Conservation (phyloP, 2,329 filamentous ascomycete species). For the Ophiostoma ips region DNA sequence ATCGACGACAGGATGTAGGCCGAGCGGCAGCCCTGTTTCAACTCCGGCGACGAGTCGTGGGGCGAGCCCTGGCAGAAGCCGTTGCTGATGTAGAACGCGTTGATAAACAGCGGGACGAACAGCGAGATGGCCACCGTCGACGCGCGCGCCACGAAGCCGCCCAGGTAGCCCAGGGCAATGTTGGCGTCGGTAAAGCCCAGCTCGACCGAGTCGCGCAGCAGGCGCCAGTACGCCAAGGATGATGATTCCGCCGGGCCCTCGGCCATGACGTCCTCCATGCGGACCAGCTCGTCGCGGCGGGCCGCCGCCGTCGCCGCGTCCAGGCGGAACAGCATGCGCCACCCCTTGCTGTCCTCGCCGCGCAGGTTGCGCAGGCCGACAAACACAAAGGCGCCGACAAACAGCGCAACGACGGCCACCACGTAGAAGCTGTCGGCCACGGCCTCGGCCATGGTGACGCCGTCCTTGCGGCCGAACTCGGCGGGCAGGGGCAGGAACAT, state of each 20-base stretch:
- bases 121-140: slow-evolving; percentile 91
- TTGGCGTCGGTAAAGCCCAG: slow-evolving; percentile 63
- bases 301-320: slow-evolving; percentile 2
- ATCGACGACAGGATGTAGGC: slow-evolving; percentile 83
- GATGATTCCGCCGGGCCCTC: slow-evolving; percentile 1
- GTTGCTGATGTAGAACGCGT: slow-evolving; percentile 72
- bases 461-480: slow-evolving; percentile 55
- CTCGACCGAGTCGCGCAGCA: slow-evolving; percentile 48
- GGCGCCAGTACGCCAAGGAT: slow-evolving; percentile 39
- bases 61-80: slow-evolving; percentile 62
- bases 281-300: slow-evolving; percentile 2
- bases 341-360: slow-evolving; percentile 69
- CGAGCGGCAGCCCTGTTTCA: slow-evolving; percentile 71
- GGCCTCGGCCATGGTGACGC: slow-evolving; percentile 58
- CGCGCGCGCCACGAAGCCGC: slow-evolving; percentile 86
- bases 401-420: slow-evolving; percentile 57
- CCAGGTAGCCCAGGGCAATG: slow-evolving; percentile 79
- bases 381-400: slow-evolving; percentile 62
- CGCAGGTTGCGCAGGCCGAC: slow-evolving; percentile 55
- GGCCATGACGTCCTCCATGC: slow-evolving; percentile 7
- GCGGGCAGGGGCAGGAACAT: slow-evolving; percentile 82
- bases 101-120: slow-evolving; percentile 87
- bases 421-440: slow-evolving; percentile 80
- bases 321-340: slow-evolving; percentile 41
- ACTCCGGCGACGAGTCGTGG: slow-evolving; percentile 51